These are phyloP conservation scores for Hygrocybe punicea DNA, from an alignment of 768 basidiomycete genomes.

Conservation along the genomic window DNA sequence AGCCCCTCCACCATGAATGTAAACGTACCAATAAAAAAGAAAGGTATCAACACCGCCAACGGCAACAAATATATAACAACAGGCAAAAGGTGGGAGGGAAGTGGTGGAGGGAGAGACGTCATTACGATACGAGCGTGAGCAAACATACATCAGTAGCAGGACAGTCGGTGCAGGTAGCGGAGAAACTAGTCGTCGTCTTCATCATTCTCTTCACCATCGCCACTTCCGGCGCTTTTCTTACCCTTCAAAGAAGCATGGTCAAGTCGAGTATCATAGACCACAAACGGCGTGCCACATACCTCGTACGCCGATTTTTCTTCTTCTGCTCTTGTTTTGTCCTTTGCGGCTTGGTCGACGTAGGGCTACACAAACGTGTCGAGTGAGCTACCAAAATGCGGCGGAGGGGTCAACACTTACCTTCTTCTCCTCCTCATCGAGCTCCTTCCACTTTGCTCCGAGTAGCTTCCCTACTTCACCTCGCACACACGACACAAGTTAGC, in stretches of 20 bases:
- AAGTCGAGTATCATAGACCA: not conserved
- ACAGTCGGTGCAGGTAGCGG: not conserved
- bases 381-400: not conserved
- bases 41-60: too few species aligned
- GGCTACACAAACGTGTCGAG: constrained; percentile 49
- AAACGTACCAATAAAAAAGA: too few species aligned
- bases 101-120: too few species aligned
- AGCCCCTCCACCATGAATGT: too few species aligned
- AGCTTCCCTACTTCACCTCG: constrained; percentile 93
- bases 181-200: constrained; percentile 15
- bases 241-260: constrained; percentile 12
- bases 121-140: too few species aligned
- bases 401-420: constrained; percentile 52
- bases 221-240: constrained; percentile 31
- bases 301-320: constrained; percentile 65
- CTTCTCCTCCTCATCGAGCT: constrained; percentile 86
- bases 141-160: too few species aligned
- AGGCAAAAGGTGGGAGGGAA: too few species aligned
- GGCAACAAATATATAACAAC: too few species aligned
- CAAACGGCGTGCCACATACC: constrained; percentile 27
- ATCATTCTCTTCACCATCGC: constrained; percentile 34
- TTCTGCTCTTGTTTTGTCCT: constrained; percentile 85
- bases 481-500: constrained; percentile 6
- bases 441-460: constrained; percentile 96
- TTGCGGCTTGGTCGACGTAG: constrained; percentile 80